These are phyloP conservation scores for Centrapalus pauciflorus DNA, from an alignment of 129 eudicot genomes.

Conservation along the genomic window DNA sequence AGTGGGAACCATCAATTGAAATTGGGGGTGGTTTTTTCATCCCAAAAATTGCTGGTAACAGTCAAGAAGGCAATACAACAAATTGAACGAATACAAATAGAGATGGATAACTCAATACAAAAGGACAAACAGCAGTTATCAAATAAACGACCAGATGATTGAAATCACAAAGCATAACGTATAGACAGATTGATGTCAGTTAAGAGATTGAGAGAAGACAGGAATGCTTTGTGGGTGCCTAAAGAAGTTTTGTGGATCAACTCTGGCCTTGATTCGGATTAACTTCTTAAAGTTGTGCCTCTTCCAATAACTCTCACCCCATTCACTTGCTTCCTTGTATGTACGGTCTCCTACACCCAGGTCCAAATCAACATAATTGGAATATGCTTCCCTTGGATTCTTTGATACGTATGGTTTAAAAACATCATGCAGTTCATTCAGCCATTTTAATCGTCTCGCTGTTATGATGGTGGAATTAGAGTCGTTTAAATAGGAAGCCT, in stretches of 20 bases:
- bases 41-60: too few relatives aligned
- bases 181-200: too few relatives aligned
- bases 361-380: constrained; percentile 14
- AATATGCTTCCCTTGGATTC: not conserved
- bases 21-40: too few relatives aligned
- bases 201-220: too few relatives aligned
- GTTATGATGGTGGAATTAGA: not conserved
- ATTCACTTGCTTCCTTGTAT: constrained; percentile 12
- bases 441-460: not conserved
- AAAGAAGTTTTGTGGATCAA: too few relatives aligned
- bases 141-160: too few relatives aligned
- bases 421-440: not conserved
- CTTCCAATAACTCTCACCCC: constrained; percentile 23
- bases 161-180: too few relatives aligned
- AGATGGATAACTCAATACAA: too few relatives aligned
- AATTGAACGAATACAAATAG: too few relatives aligned
- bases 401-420: not conserved
- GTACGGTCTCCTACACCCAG: constrained; percentile 3
- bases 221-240: constrained; percentile 30
- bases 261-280: constrained; percentile 1
- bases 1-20: too few relatives aligned
- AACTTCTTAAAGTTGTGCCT: constrained; percentile 14
- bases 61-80: too few relatives aligned
- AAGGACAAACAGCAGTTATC: too few relatives aligned
- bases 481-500: not conserved